Base-by-base conservation (phyloP, 2,329 filamentous ascomycete genomes). In the Ophiostoma ulmi region DNA sequence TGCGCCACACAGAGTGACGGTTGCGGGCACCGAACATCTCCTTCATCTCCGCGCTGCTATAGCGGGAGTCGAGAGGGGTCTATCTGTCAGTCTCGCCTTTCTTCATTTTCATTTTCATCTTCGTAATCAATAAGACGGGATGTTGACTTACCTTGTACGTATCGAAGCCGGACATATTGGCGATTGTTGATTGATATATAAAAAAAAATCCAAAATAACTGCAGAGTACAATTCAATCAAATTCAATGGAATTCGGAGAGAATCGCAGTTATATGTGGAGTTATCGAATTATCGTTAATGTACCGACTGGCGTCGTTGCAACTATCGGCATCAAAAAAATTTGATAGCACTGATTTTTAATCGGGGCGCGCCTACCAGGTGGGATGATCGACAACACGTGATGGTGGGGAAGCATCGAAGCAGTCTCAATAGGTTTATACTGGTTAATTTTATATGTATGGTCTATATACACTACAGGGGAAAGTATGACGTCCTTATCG, bases 1-100 rank as follows among this genome's bases (percentile, higher is more conserved):
- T 86, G 74, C 93, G 88, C 93, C 93, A 96, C 70, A 88, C 93
- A 61, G 87, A 89, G 79, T 89, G 88, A 39, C 93, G 86, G 70
- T 88, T 90, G 63, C 92, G 87, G 72, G 90, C 87, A 75, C 89
- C 90, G 84, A 97, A 97, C 73, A 97, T 87, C 74, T 86, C 85
- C 76, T 89, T 86, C 91, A 95, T 94, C 80, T 91, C 90, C 73
- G 80, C 78, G 80, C 86, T 91, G 80, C 88, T 89, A 83, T 95
- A 95, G 76, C 92, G 87, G 75, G 84, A 85, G 74, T 86, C 88
- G 75, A 93, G 82, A 44, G 90, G 87, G 63, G 90, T 92, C 81
- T 90, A 85, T 39, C 8, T 2, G 78, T 90, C 20, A 64, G 68
- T 41, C 61, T 31, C 58, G 14, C 31, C 31, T 63, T 35, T 17